Base-by-base conservation (phyloP, 768 basidiomycete species). In the Suillus cothurnatus region DNA sequence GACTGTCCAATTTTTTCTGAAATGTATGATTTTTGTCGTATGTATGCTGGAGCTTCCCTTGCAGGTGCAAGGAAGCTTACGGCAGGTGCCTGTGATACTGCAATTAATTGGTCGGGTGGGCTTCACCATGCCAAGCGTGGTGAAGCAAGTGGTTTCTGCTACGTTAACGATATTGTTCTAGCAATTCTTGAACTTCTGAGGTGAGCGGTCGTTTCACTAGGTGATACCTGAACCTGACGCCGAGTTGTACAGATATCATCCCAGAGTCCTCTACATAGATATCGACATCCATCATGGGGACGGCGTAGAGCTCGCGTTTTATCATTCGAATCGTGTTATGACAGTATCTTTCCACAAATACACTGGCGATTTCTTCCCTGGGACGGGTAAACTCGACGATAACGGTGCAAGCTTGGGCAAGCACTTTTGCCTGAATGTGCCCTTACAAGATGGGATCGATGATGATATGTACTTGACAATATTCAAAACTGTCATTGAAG, bases 341-440 rank as follows among this genome's bases (percentile, higher is more conserved):
- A 99, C 97, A 0, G 94, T 98, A 17, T 98, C 97, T 1, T 99
- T 99, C 79, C 97, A 99, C 82, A 99, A 99, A 79, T 99, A 97
- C 81, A 95, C 93, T 1, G 95, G 94, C 63, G 94, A 97, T 72
- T 99, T 99, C 83, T 99, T 99, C 77, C 97, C 97, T 0, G 95
- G 96, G 0, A 99, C 97, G 0, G 97, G 97, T 19, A 95, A 95
- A 76, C 84, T 98, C 11, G 93, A 96, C 72, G 97, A 99, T 79
- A 94, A 94, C 66, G 93, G 94, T 17, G 82, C 84, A 23, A 91
- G 89, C n/a, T 75, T 88, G 1, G 97, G 97, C 61, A 97, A 97
- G 78, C 91, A 99, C 74, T 99, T 99, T 75, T 91, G 89, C 66
- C 82, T 99, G 50, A 99, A 99, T 73, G 93, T 99, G 0, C 97